Evolutionary conservation across 257 asterid species (phyloP).

Genomic region (Nicotiana obtusifolia): DNA sequence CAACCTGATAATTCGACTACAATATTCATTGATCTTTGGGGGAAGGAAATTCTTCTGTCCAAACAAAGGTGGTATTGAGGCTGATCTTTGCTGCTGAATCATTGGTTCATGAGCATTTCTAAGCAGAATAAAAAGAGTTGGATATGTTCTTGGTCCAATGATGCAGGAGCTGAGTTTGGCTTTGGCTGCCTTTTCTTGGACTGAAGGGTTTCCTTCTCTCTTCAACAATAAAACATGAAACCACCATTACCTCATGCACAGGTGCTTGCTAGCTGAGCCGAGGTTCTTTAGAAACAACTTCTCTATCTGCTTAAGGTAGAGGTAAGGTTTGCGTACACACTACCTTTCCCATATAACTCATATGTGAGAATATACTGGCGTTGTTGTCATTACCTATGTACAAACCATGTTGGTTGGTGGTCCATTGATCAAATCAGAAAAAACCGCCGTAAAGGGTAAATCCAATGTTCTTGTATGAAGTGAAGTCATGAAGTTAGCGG

Average conservation of each 20-base stretch:
- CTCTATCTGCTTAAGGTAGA: too few relatives aligned
- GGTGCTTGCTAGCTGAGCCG: too few relatives aligned
- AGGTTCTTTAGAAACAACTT: too few relatives aligned
- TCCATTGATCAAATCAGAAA: too few relatives aligned
- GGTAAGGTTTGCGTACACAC: too few relatives aligned
- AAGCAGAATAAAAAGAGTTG: background rate
- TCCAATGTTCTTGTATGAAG: too few relatives aligned
- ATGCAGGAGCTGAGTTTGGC: constrained; percentile 21
- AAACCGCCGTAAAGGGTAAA: too few relatives aligned
- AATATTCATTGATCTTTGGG: background rate
- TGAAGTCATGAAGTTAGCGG: too few relatives aligned
- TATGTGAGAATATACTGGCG: too few relatives aligned
- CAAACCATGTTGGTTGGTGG: too few relatives aligned
- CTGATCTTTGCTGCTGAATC: constrained; percentile 28
- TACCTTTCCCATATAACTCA: too few relatives aligned
- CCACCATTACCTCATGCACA: background rate
- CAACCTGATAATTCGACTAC: background rate
- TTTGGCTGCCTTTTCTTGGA: constrained; percentile 21
- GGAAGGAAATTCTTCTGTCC: constrained; percentile 17
- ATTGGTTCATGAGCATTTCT: constrained; percentile 24
- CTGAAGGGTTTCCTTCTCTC: constrained; percentile 31
- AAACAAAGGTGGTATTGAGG: constrained; percentile 10
- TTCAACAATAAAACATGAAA: background rate
- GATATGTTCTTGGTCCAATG: constrained; percentile 18
- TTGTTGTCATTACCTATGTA: too few relatives aligned